These are phyloP conservation scores for Gossypium lobatum DNA, from an alignment of 441 rosid genomes.

Conservation along the genomic window DNA sequence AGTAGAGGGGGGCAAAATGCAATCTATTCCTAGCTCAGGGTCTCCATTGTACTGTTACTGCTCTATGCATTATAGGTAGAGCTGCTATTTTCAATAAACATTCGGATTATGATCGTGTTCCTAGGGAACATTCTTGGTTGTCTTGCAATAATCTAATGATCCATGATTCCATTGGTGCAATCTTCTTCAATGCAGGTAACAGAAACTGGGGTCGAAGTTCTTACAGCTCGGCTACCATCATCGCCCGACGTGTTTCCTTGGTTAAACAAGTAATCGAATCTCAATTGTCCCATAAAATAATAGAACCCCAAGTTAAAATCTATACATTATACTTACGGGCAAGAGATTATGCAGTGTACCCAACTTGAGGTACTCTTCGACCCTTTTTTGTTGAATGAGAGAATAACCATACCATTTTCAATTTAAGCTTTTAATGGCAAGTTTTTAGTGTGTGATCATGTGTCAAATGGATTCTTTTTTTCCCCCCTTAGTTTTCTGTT, in stretches of 20 bases:
- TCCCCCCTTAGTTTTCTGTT: not conserved
- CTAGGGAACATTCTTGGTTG: not conserved
- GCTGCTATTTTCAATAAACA: not conserved
- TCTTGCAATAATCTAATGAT: not conserved
- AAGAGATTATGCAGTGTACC: not conserved
- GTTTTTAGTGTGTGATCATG: not conserved
- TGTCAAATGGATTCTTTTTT: not conserved
- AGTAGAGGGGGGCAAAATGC: too few relatives aligned
- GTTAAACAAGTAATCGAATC: conserved; percentile 33
- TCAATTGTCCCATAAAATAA: not conserved
- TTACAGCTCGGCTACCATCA: conserved; percentile 74
- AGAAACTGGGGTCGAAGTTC: conserved; percentile 85
- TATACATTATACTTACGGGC: not conserved
- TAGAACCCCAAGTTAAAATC: not conserved
- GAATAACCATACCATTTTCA: not conserved
- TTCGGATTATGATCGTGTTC: not conserved
- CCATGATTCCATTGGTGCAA: not conserved
- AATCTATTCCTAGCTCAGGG: too few relatives aligned
- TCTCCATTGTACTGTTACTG: too few relatives aligned
- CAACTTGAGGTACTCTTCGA: not conserved
- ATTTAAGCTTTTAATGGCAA: not conserved
- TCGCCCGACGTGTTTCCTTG: conserved; percentile 77
- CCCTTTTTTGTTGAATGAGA: not conserved
- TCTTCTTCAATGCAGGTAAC: conserved; percentile 49
- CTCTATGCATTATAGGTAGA: too few relatives aligned